Conservation (phyloP, 768 basidiomycete species). For the Pilatotrama ljubarskyi region DNA sequence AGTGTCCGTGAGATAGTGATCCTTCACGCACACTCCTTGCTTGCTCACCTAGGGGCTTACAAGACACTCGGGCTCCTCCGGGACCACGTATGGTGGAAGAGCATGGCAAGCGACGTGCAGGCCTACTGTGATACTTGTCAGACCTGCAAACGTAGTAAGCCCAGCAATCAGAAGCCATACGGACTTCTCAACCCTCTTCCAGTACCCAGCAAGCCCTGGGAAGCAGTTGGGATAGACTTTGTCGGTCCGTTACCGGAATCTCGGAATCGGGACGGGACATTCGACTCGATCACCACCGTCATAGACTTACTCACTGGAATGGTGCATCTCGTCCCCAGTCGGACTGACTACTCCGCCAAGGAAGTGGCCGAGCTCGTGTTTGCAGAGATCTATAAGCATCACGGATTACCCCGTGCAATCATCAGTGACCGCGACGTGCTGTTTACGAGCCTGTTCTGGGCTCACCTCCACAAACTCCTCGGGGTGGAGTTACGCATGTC, state of each 20-base stretch:
- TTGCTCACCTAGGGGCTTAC: slow-evolving; percentile 38
- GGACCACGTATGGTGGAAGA: slow-evolving; percentile 42
- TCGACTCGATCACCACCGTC: slow-evolving; percentile 27
- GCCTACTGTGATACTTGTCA: slow-evolving; percentile 28
- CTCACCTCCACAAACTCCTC: slow-evolving; percentile 31
- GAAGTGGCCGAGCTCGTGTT: slow-evolving; percentile 40
- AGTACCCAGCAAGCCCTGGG: slow-evolving; percentile 36
- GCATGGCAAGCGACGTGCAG: slow-evolving; percentile 30
- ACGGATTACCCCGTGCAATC: slow-evolving; percentile 36
- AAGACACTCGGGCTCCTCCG: slow-evolving; percentile 37
- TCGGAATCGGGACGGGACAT: slow-evolving; percentile 24
- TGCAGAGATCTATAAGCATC: slow-evolving; percentile 34
- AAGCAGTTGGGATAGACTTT: slow-evolving; percentile 42
- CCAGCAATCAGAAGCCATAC: slow-evolving; percentile 4
- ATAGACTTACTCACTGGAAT: slow-evolving; percentile 26
- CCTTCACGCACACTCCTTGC: slow-evolving; percentile 36
- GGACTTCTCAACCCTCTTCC: slow-evolving; percentile 31
- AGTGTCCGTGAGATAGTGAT: slow-evolving; percentile 34
- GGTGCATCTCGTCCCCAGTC: slow-evolving; percentile 32
- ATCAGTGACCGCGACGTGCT: slow-evolving; percentile 36
- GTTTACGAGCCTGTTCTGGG: slow-evolving; percentile 40
- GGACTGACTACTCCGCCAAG: slow-evolving; percentile 29
- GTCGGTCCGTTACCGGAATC: slow-evolving; percentile 36
- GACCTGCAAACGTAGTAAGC: slow-evolving; percentile 25
- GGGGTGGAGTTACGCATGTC: slow-evolving; percentile 37